phyloP scores from a whole-genome alignment of 2,329 filamentous ascomycete genomes.

The Colletotrichum liaoningense region DNA sequence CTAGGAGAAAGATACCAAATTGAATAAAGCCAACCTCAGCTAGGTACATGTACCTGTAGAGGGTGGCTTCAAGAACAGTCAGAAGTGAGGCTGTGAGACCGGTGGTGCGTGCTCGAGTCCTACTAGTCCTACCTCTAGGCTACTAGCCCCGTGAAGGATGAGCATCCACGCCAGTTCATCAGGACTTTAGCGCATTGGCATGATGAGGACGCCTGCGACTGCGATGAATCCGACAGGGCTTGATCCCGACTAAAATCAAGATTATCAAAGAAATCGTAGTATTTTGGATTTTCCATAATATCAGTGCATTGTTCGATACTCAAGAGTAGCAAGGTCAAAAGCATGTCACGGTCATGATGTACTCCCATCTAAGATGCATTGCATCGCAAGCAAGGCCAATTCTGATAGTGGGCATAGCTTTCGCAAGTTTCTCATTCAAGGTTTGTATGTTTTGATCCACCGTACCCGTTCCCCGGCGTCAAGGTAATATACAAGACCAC shows the following conservation, averaged over 20 bases:
- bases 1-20: no score
- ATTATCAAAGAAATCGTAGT: no score
- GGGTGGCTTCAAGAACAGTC: neutral
- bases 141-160: neutral
- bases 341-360: neutral
- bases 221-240: neutral
- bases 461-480: neutral
- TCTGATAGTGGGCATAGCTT: neutral
- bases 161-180: neutral
- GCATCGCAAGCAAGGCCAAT: neutral
- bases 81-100: neutral
- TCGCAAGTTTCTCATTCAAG: neutral
- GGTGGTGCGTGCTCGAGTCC: neutral
- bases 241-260: fast-evolving
- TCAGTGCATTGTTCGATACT: neutral
- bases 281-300: neutral
- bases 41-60: neutral
- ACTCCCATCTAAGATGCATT: neutral
- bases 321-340: neutral
- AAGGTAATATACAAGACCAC: neutral
- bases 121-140: neutral
- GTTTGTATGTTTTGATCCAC: neutral
- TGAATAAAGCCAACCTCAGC: no score
- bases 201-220: neutral
- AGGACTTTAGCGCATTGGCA: neutral